Evolutionary conservation across 495 filamentous ascomycete species (phyloP).

Genomic region (Parachaetomium inaequale): DNA sequence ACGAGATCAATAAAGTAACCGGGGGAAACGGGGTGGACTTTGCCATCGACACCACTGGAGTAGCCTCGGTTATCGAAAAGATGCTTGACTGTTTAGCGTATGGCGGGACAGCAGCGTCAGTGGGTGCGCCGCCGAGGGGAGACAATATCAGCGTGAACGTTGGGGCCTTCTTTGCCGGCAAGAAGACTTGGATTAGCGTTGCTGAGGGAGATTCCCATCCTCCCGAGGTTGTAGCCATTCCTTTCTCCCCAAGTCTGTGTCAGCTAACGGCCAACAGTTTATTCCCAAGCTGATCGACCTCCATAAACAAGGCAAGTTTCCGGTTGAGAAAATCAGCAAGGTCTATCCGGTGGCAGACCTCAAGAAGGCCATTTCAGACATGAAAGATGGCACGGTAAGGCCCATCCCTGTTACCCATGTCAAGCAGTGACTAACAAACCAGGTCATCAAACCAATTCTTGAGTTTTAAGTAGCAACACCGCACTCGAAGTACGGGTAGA

Average conservation of each 20-base stretch:
- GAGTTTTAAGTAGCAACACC: conserved; percentile 1
- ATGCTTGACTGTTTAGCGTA: conserved; percentile 18
- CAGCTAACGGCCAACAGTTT: conserved; percentile 22
- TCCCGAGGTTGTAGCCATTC: conserved; percentile 9
- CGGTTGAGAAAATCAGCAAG: conserved; percentile 41
- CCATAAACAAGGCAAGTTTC: conserved; percentile 41
- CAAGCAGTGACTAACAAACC: neutral
- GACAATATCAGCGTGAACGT: conserved; percentile 2
- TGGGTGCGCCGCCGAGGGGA: conserved; percentile 8
- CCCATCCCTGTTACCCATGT: neutral
- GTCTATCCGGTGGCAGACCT: conserved; percentile 41
- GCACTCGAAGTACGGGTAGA: neutral
- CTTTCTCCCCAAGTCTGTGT: neutral
- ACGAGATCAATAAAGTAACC: conserved; percentile 10
- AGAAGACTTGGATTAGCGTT: conserved; percentile 26
- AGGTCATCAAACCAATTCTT: conserved; percentile 17
- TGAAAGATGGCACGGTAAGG: conserved; percentile 35
- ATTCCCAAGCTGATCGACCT: conserved; percentile 37
- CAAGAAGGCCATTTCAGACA: conserved; percentile 40
- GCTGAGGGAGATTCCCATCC: conserved; percentile 21
- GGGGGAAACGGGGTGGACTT: conserved; percentile 15
- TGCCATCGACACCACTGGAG: conserved; percentile 18
- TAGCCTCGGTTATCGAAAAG: conserved; percentile 11
- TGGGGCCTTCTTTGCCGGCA: conserved; percentile 19
- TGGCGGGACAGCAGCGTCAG: conserved; percentile 15